Conservation (phyloP, 116 monocot genomes). For the Dioscorea cayenensis region DNA sequence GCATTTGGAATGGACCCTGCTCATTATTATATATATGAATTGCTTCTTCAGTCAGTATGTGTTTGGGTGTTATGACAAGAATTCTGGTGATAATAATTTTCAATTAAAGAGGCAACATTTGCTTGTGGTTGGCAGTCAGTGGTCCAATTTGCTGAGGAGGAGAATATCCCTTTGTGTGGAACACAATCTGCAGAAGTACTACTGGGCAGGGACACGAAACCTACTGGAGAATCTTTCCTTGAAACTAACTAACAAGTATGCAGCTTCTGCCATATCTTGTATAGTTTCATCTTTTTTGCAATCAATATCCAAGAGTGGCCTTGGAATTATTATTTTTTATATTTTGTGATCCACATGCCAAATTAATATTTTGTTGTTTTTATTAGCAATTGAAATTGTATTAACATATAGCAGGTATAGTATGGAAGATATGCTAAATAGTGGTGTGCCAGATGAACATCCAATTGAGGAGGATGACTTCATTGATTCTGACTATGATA, state of each 20-base stretch:
- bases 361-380: too few relatives aligned
- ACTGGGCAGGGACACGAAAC: conserved; percentile 92
- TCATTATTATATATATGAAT: too few relatives aligned
- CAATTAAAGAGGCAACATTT: not conserved
- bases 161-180: conserved; percentile 60
- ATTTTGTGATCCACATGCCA: too few relatives aligned
- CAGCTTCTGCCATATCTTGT: not conserved
- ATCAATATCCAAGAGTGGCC: not conserved
- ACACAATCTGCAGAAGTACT: conserved; percentile 48
- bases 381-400: too few relatives aligned
- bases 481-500: too few relatives aligned
- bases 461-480: too few relatives aligned
- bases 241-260: conserved; percentile 69
- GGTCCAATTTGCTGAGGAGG: conserved; percentile 50
- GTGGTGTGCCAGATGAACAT: too few relatives aligned
- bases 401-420: too few relatives aligned
- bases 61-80: not conserved
- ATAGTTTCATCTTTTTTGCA: not conserved
- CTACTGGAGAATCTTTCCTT: conserved; percentile 68
- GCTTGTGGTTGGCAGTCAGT: conserved; percentile 30
- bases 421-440: too few relatives aligned
- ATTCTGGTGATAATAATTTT: not conserved
- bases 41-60: too few relatives aligned
- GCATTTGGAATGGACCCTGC: too few relatives aligned
- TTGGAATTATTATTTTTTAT: not conserved